Percentiles rank a stretch among this genome's conserved stretches.
Evolutionary conservation across 257 asterid species (phyloP).

Genomic region (Solanum gracilifrons): DNA sequence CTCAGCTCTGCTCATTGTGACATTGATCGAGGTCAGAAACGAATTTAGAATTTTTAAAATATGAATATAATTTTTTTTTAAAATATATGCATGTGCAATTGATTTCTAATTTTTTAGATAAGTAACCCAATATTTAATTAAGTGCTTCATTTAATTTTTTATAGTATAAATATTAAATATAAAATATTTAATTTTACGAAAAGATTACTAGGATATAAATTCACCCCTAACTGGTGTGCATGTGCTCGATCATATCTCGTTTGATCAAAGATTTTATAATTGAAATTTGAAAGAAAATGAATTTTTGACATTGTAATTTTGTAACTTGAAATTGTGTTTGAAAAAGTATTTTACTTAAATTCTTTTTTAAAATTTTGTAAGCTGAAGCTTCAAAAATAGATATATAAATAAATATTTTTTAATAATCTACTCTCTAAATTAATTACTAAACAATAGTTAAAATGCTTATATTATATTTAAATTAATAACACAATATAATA

Average conservation of each 20-base stretch:
- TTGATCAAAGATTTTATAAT: no score
- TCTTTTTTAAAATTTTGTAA: background rate
- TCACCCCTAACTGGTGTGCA: background rate
- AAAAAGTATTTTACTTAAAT: background rate
- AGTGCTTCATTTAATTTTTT: no score
- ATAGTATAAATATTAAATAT: no score
- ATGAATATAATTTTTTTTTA: no score
- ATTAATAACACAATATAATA: background rate
- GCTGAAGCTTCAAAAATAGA: background rate
- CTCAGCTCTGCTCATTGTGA: no score
- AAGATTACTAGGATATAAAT: no score
- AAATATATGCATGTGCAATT: no score
- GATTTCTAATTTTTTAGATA: no score
- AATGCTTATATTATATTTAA: background rate
- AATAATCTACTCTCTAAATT: background rate
- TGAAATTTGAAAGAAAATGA: no score
- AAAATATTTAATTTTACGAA: no score
- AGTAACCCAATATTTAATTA: background rate
- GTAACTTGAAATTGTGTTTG: background rate
- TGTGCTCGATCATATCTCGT: background rate
- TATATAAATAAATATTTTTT: no score
- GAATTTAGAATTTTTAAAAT: no score
- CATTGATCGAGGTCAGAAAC: rapidly evolving
- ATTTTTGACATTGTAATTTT: background rate
- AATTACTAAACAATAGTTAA: background rate